Conservation (phyloP, 306 rosid genomes). For the Vicia faba region DNA sequence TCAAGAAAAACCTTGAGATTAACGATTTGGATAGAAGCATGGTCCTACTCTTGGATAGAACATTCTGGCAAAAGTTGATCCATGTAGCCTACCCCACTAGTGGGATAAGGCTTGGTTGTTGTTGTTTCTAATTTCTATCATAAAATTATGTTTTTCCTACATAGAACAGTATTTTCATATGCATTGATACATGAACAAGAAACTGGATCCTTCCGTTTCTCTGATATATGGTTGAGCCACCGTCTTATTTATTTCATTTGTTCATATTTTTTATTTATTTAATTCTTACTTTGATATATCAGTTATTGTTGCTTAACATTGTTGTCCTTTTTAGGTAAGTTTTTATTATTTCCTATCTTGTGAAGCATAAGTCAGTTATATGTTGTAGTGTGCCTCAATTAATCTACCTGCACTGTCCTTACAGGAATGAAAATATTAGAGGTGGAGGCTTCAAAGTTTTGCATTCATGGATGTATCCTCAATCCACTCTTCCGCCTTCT, state of each 20-base stretch:
- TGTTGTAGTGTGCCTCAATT: conserved; percentile 48
- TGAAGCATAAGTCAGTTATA: conserved; percentile 52
- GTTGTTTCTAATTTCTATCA: too few species aligned
- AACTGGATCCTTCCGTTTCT: not conserved
- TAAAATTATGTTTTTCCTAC: not conserved
- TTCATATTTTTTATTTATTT: conserved; percentile 4
- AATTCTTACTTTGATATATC: conserved; percentile 30
- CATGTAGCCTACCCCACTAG: too few species aligned
- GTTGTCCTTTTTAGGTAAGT: conserved; percentile 1
- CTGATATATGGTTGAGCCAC: not conserved
- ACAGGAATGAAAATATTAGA: conserved; percentile 45
- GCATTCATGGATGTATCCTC: conserved; percentile 96
- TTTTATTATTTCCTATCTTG: conserved; percentile 33
- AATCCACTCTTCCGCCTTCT: conserved; percentile 76
- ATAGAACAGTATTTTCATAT: conserved; percentile 1
- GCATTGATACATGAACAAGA: not conserved
- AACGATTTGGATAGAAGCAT: too few species aligned
- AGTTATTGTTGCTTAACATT: conserved; percentile 17
- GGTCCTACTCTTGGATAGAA: too few species aligned
- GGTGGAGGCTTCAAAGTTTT: conserved; percentile 47
- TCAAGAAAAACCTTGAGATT: too few species aligned
- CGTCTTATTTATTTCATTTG: not conserved
- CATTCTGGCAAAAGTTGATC: too few species aligned
- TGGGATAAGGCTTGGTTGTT: not conserved
- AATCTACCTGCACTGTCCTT: conserved; percentile 40